Conservation (phyloP, 306 rosid species). For the Prunus persica region Prunus_persica_NCBIv2 NC_034015.1:16204001-16204500, state of each 20-base stretch:
- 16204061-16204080: not conserved
- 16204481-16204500: slow-evolving; percentile 15
- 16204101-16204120: not conserved
- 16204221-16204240: slow-evolving; percentile 67
- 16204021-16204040: not conserved
- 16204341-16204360: slow-evolving; percentile 17
- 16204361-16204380: not conserved
- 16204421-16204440: slow-evolving; percentile 6
- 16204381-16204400: not conserved
- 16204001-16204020: not conserved
- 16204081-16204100: not conserved
- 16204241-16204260: slow-evolving; percentile 47
- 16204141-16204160: not conserved
- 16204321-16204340: slow-evolving; percentile 13
- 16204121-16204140: slow-evolving; percentile 6
- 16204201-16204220: slow-evolving; percentile 42
- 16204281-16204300: slow-evolving; percentile 12
- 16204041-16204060: not conserved
- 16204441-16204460: slow-evolving; percentile 6
- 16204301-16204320: slow-evolving; percentile 6
- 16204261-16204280: slow-evolving; percentile 33
- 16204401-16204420: not conserved
- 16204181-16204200: slow-evolving; percentile 41
- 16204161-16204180: slow-evolving; percentile 50
- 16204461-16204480: slow-evolving; percentile 19